Evolutionary conservation across 2,329 filamentous ascomycete genomes (phyloP).

Genomic region (Raffaelea ambrosiae): DNA sequence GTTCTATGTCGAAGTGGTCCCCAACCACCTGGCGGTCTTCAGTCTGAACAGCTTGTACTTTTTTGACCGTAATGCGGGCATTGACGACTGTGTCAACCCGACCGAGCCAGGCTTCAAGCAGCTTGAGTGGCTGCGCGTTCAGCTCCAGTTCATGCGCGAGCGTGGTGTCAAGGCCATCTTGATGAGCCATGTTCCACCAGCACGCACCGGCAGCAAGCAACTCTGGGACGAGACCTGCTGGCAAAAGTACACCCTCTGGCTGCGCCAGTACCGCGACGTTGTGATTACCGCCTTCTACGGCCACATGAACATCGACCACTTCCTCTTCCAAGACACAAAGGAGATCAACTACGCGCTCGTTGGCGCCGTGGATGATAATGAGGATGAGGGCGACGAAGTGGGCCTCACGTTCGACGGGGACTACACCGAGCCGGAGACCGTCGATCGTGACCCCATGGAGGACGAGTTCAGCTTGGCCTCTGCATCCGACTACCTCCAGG

Average conservation of each 20-base stretch:
- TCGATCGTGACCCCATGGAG: constrained; percentile 29
- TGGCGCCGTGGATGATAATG: constrained; percentile 13
- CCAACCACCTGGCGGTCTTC: constrained; percentile 75
- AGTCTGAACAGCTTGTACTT: constrained; percentile 97
- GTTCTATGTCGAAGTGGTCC: constrained; percentile 91
- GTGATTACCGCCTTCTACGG: constrained; percentile 73
- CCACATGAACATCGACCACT: constrained; percentile 99
- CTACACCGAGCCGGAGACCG: not conserved
- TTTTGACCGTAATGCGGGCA: constrained; percentile 85
- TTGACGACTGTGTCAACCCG: constrained; percentile 75
- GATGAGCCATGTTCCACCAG: constrained; percentile 89
- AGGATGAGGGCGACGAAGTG: constrained; percentile 3
- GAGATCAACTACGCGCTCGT: constrained; percentile 56
- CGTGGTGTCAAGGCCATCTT: constrained; percentile 90
- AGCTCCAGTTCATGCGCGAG: constrained; percentile 73
- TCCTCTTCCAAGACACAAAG: constrained; percentile 79
- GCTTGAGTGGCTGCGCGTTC: constrained; percentile 89
- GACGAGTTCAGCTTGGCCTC: constrained; percentile 54
- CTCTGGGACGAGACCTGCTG: constrained; percentile 96
- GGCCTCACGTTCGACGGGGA: constrained; percentile 29
- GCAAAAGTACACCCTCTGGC: constrained; percentile 93
- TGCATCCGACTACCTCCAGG: constrained; percentile 71
- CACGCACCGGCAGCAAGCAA: constrained; percentile 73
- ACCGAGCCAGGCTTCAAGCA: constrained; percentile 87
- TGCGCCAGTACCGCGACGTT: constrained; percentile 84